Conservation (phyloP, 2,329 filamentous ascomycete species). For the Cercospora sp. region DNA sequence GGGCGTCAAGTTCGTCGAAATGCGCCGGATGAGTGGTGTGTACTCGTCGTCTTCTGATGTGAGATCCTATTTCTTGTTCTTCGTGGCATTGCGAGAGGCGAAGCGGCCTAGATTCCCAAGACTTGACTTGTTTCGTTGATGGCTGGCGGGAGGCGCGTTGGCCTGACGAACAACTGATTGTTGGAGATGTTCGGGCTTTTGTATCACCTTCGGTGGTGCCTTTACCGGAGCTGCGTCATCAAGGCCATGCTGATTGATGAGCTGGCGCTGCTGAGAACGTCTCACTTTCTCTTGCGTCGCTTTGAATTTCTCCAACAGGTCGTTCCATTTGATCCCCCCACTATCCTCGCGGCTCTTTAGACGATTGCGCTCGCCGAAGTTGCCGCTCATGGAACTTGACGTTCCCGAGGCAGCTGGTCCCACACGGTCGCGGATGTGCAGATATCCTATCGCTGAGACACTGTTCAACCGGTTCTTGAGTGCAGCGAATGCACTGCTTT, state of each 20-base stretch:
- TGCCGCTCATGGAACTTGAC: slow-evolving; percentile 39
- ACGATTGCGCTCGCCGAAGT: slow-evolving; percentile 62
- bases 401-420: slow-evolving; percentile 34
- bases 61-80: slow-evolving; percentile 3
- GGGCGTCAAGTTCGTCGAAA: neutral
- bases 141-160: slow-evolving; percentile 18
- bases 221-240: slow-evolving; percentile 31
- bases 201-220: slow-evolving; percentile 17
- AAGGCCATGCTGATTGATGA: slow-evolving; percentile 31
- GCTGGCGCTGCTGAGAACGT: slow-evolving; percentile 57
- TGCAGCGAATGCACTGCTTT: slow-evolving; percentile 94
- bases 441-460: slow-evolving; percentile 92
- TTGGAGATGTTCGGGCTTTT: slow-evolving; percentile 8
- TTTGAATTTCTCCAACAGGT: slow-evolving; percentile 92
- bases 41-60: neutral
- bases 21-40: neutral
- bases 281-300: slow-evolving; percentile 84
- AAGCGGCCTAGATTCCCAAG: slow-evolving; percentile 40
- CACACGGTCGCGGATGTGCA: slow-evolving; percentile 63
- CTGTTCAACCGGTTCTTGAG: slow-evolving; percentile 95
- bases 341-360: slow-evolving; percentile 71
- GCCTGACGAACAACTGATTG: slow-evolving; percentile 24
- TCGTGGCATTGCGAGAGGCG: neutral
- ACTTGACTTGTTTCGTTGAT: slow-evolving; percentile 42
- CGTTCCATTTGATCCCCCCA: slow-evolving; percentile 75